Percentiles rank a stretch among this genome's conserved stretches.
phyloP scores from a whole-genome alignment of 192 early-diverging fungal species.

The Linnemannia zychae region DNA sequence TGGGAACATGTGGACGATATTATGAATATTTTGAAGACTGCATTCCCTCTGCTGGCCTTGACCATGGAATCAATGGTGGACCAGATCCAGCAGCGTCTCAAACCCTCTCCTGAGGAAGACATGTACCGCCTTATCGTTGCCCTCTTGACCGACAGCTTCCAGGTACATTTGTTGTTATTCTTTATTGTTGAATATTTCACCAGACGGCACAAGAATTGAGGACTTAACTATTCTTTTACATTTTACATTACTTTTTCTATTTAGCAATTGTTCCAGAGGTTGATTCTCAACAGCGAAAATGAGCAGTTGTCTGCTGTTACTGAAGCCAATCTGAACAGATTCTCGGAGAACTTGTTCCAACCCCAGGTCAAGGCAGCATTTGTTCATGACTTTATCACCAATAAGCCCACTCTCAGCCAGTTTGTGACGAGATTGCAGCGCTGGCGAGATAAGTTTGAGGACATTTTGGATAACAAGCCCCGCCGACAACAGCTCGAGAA shows the following conservation, averaged over 20 bases:
- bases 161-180: constrained; percentile 61
- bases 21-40: constrained; percentile 94
- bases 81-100: constrained; percentile 94
- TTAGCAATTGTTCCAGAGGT: constrained; percentile 76
- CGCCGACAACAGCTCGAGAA: constrained; percentile 86
- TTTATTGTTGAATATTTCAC: too few relatives aligned
- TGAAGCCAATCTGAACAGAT: constrained; percentile 84
- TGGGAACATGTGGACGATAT: constrained; percentile 96
- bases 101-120: constrained; percentile 96
- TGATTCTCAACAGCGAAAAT: constrained; percentile 71
- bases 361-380: constrained; percentile 75
- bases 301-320: constrained; percentile 76
- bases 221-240: too few relatives aligned
- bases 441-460: constrained; percentile 96
- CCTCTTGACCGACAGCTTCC: constrained; percentile 90
- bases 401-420: constrained; percentile 85
- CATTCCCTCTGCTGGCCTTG: constrained; percentile 91
- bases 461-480: constrained; percentile 87
- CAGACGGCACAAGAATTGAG: too few relatives aligned
- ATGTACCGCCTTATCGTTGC: constrained; percentile 97
- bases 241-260: background rate
- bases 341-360: constrained; percentile 88
- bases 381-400: constrained; percentile 92
- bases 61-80: constrained; percentile 99
- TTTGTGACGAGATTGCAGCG: constrained; percentile 89